Evolutionary conservation across 2,329 filamentous ascomycete genomes (phyloP).

Genomic region (Alternaria atra): DNA sequence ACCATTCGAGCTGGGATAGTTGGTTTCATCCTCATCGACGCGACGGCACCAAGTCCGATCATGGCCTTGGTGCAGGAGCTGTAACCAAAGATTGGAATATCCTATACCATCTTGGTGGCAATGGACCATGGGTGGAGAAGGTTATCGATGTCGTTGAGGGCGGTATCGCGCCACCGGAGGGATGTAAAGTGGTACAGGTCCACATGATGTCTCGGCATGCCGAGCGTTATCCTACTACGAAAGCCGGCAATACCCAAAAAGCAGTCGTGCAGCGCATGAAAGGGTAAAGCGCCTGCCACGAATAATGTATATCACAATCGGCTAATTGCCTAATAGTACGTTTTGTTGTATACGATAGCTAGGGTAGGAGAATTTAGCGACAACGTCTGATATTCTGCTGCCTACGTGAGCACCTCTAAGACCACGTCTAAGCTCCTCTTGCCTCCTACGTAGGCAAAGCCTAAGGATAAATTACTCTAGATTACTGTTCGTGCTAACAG

Average conservation of each 20-base stretch:
- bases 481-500: no score
- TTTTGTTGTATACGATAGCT: no score
- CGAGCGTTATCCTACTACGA: constrained; percentile 65
- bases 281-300: not conserved
- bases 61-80: constrained; percentile 36
- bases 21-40: constrained; percentile 47
- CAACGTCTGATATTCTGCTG: no score
- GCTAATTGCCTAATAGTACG: no score
- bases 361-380: no score
- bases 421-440: no score
- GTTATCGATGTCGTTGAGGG: constrained; percentile 51
- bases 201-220: constrained; percentile 69
- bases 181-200: constrained; percentile 64
- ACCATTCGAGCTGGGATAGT: constrained; percentile 46
- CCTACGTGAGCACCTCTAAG: no score
- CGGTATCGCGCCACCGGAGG: constrained; percentile 56
- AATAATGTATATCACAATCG: no score
- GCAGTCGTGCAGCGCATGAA: constrained; percentile 60
- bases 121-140: constrained; percentile 65
- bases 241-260: constrained; percentile 60
- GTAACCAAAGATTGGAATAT: constrained; percentile 57
- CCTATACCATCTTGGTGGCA: constrained; percentile 63
- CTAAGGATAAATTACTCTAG: no score
- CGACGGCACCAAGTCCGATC: constrained; percentile 10
- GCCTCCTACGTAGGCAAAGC: no score